Conservation (phyloP, 768 basidiomycete genomes). For the Kondoa malvinella region DNA sequence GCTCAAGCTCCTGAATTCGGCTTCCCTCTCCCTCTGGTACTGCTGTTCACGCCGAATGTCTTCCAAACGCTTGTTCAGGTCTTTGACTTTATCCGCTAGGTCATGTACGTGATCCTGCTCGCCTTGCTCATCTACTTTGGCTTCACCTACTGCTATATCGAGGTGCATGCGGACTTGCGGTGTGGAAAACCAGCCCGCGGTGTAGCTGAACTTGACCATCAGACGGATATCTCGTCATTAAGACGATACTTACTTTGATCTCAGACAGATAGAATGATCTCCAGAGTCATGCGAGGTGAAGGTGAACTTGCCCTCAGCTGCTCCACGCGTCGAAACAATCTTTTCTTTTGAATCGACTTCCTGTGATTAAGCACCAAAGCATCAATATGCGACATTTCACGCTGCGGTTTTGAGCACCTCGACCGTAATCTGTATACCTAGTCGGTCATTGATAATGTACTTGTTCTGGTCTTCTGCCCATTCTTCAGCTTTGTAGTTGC, state of each 20-base stretch:
- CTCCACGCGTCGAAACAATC: conserved; percentile 78
- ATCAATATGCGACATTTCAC: neutral
- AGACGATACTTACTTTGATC: conserved; percentile 42
- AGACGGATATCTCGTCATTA: neutral
- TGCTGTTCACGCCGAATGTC: conserved; percentile 90
- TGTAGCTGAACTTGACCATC: conserved; percentile 36
- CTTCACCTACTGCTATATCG: conserved; percentile 77
- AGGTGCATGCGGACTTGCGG: conserved; percentile 81
- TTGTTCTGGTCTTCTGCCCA: conserved; percentile 58
- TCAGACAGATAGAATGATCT: conserved; percentile 92
- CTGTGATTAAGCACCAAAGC: conserved; percentile 37
- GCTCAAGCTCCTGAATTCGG: conserved; percentile 70
- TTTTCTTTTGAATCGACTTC: conserved; percentile 66
- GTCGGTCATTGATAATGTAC: conserved; percentile 53
- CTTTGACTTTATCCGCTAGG: conserved; percentile 64
- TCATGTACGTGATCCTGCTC: conserved; percentile 72
- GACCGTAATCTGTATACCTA: conserved; percentile 82
- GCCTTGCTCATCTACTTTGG: conserved; percentile 68
- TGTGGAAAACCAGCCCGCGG: conserved; percentile 37
- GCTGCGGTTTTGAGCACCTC: conserved; percentile 42
- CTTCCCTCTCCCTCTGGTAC: conserved; percentile 90
- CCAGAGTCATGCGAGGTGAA: conserved; percentile 95
- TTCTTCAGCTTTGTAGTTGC: conserved; percentile 80
- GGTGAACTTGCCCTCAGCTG: conserved; percentile 78
- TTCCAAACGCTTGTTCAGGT: conserved; percentile 81